Base-by-base conservation (phyloP, 495 filamentous ascomycete genomes). In the Aspergillus campestris region DNA sequence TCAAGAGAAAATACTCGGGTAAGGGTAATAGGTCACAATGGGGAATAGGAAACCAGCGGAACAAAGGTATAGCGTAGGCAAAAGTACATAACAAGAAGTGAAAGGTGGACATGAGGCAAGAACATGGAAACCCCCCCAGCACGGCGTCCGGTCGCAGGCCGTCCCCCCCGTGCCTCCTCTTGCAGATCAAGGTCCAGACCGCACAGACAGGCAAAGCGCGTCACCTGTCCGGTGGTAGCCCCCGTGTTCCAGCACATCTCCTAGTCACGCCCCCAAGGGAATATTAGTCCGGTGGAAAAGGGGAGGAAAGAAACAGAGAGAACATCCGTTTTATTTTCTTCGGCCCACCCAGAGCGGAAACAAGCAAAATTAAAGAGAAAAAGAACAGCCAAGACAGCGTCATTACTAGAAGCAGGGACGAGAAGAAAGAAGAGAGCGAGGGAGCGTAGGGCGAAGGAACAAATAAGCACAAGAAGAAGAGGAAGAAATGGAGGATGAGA, bases 51-150 rank as follows among this genome's bases (percentile, higher is more conserved):
- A 60, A 65, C 45, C 52, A 50, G 54, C 48, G 51, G 56, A 45
- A 50, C 61, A 62, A 67, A 70, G 65, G 70, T 67, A 70, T 71
- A 70, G 61, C 69, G 61, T 70, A 67, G 65, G 56, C 64, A 70
- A 70, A 71, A 71, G 64, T 73, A 73, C 70, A 71, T 73, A 64
- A 73, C 67, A 71, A 73, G 70, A 73, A 73, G 65, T 54, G 57
- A 60, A 69, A 57, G 57, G 54, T 61, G 64, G 58, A 62, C 57
- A 64, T 56, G 52, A 56, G 51, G 57, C 40, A 52, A 24, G 18
- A 24, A 24, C 18, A 43, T 55, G 38, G 44, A 47, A 44, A 46
- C 45, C 46, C 42, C 49, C 45, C 49, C n/a, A 44, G 47, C 35
- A 14, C 34, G 13, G n/a, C 6, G 18, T 12, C 44, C 46, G 34